phyloP scores from a whole-genome alignment of 805 yeast genomes.

The Myxozyma monticola region DNA sequence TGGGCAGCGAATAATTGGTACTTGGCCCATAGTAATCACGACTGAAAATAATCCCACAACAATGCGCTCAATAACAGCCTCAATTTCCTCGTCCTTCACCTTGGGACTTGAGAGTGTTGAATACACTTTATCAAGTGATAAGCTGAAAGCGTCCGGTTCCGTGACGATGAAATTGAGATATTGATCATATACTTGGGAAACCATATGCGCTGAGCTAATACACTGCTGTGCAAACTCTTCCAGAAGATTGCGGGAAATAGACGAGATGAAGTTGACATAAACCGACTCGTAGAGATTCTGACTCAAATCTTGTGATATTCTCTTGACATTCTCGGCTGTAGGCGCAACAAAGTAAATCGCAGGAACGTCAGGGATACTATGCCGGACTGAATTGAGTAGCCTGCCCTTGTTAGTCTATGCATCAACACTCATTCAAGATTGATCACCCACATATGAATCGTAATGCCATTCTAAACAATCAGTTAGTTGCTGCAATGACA shows the following conservation, averaged over 20 bases:
- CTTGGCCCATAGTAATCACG: slow-evolving; percentile 47
- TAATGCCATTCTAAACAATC: slow-evolving; percentile 67
- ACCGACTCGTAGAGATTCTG: slow-evolving; percentile 73
- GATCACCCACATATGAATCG: slow-evolving; percentile 65
- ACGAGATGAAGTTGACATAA: slow-evolving; percentile 84
- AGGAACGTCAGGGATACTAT: slow-evolving; percentile 92
- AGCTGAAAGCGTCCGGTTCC: slow-evolving; percentile 84
- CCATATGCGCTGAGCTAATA: slow-evolving; percentile 60
- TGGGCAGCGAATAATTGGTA: slow-evolving; percentile 90
- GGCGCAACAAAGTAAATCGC: slow-evolving; percentile 91
- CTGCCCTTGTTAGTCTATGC: too few relatives aligned
- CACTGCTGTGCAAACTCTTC: slow-evolving; percentile 85
- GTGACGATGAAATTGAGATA: slow-evolving; percentile 89
- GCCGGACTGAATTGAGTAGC: slow-evolving; percentile 65
- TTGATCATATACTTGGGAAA: slow-evolving; percentile 91
- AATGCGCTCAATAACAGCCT: slow-evolving; percentile 62
- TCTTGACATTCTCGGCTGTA: slow-evolving; percentile 67
- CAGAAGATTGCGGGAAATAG: slow-evolving; percentile 70
- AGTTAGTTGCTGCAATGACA: not conserved
- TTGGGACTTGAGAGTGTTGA: slow-evolving; percentile 66
- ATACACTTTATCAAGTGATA: slow-evolving; percentile 68
- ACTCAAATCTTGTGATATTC: slow-evolving; percentile 65
- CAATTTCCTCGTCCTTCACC: slow-evolving; percentile 74
- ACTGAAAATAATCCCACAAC: slow-evolving; percentile 80
- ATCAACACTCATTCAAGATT: too few relatives aligned